Evolutionary conservation across 495 filamentous ascomycete genomes (phyloP), one percentile per base, ranked within the genome.

Genomic region (Penicillium odoratum): DNA sequence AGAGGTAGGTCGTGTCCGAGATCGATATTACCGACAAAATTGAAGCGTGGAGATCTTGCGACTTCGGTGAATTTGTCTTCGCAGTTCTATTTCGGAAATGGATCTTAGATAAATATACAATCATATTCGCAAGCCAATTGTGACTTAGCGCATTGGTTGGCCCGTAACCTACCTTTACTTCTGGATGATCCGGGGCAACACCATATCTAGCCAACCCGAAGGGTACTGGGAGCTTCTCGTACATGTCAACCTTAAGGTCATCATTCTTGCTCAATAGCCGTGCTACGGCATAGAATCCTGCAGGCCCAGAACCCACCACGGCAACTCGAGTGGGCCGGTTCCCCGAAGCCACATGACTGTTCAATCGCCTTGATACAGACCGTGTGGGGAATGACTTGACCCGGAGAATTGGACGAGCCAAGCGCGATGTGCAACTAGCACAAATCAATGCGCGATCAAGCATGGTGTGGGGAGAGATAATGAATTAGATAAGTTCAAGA

Each of bases 161-260:
- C 38, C 38, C 3, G 38, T 40, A 15, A 55, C 74, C 53, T 80
- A 94, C 93, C 85, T 98, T 98, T 43, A 98, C 94, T 76, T 98
- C 93, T 13, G 94, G 93, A 71, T 98, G 94, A 69, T 98, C 94
- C 7, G 94, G 94, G 10, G 94, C 95, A 49, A 98, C 94, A 13
- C 94, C 94, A 67, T 92, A 97, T 50, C 94, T 79, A 15, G 93
- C 91, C 49, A 98, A 79, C 3, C 94, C 94, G 69, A 90, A 98
- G 7, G 94, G 94, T 8, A 93, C 92, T 0, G 94, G 95, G 8
- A 97, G 74, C 25, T 89, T 85, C 73, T 98, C 94, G 70, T 96
- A 98, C 95, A 98, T 98, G 69, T 96, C 93, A 4, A 98, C 84
- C 43, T 86, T 77, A 7, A 88, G 84, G 70, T 87, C 74, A 13